Base-by-base conservation (phyloP, 106 monocot species). In the Dendrobium officinale region DNA sequence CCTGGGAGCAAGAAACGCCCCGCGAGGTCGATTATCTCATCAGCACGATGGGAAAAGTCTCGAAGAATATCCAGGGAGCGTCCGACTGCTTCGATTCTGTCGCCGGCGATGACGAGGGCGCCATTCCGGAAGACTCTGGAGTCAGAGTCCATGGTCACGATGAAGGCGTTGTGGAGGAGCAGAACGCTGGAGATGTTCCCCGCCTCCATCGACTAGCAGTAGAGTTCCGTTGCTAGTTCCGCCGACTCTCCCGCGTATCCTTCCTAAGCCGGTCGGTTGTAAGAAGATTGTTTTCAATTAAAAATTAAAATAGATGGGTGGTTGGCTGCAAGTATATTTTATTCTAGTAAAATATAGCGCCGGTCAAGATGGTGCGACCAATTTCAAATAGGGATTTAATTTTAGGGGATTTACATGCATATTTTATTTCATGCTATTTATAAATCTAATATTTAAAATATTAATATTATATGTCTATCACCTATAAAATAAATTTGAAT, bases 101-200 rank as follows among this genome's bases (percentile, higher is more conserved):
- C 93, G 48, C 85, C 90, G 55, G 64, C 45, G 72, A 96, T 86
- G 42, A 82, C 87, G 80, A 96, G 0, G 26, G 84, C 93, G 26
- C 93, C 96, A 67, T 90, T 77, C 1, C 72, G 81, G 88, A 96
- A 85, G 80, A 96, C 93, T 9, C 90, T 86, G 79, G 79, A 84
- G 24, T 68, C 83, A 74, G 85, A 72, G 79, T 96, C 91, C 86
- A 96, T 88, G 22, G 93, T 93, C 20, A 96, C 90, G 79, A 96
- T 77, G 26, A 86, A 58, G 19, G 88, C 93, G 77, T 83, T 91
- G 90, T 91, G 87, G 19, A 96, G 86, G 6, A 95, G 47, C 11
- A 79, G 59, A 45, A 68, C 6, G 45, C 73, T 31, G 72, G 75
- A 59, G 27, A 22, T 24, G 15, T 59, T 17, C 58, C 18, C 43